Evolutionary conservation across 208 protist genomes (phyloP).

Genomic region (Entamoeba invadens): DNA sequence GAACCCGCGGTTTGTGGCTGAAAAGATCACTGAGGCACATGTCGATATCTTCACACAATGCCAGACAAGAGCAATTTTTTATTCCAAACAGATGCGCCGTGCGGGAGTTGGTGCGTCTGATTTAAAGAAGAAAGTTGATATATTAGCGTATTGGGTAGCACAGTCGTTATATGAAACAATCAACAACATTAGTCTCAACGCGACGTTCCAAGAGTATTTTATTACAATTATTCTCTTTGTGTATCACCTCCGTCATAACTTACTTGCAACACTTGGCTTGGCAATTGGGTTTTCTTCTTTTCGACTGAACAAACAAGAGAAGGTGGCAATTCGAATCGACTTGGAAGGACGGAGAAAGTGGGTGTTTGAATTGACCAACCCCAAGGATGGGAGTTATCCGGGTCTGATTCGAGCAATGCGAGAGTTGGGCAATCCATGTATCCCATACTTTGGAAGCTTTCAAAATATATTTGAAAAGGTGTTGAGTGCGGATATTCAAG

Average conservation of each 20-base stretch:
- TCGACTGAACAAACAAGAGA: neutral
- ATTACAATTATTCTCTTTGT: neutral
- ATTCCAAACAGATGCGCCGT: neutral
- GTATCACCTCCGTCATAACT: neutral
- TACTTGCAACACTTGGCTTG: neutral
- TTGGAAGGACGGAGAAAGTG: neutral
- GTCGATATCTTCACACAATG: neutral
- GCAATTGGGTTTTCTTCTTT: neutral
- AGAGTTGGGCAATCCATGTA: neutral
- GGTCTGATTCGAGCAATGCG: neutral
- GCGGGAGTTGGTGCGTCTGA: neutral
- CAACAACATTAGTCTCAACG: neutral
- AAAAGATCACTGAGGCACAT: neutral
- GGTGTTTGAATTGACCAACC: neutral
- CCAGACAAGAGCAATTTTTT: neutral
- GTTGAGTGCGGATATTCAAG: neutral
- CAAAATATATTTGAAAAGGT: neutral
- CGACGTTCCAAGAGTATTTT: neutral
- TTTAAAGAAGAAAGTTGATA: neutral
- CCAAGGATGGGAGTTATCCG: neutral
- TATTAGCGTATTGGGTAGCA: neutral
- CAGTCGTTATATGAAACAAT: neutral
- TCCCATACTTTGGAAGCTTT: neutral
- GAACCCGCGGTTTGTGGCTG: neutral
- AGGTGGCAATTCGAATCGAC: neutral